Evolutionary conservation across 2,329 filamentous ascomycete genomes (phyloP).

Genomic region (Penicillium sumatraense): DNA sequence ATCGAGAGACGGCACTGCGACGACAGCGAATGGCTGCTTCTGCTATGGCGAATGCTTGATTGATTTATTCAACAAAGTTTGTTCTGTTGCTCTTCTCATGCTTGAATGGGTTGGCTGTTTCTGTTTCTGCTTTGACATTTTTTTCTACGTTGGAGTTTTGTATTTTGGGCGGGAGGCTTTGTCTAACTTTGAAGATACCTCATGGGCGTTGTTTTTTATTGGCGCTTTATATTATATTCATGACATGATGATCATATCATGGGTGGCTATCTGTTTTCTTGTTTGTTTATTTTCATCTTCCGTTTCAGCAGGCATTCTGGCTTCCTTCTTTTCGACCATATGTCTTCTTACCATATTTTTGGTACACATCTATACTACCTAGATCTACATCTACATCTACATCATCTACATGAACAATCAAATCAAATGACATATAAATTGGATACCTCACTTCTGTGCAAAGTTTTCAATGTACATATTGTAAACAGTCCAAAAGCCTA

Average conservation of each 20-base stretch:
- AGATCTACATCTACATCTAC: background rate
- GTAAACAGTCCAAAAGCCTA: too few species aligned
- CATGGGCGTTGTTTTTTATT: background rate
- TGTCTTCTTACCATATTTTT: background rate
- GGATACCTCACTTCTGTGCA: background rate
- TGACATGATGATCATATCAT: slow-evolving; percentile 6
- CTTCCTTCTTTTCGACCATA: slow-evolving; percentile 3
- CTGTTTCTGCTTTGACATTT: background rate
- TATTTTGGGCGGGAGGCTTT: slow-evolving; percentile 11
- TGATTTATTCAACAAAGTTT: background rate
- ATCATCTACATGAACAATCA: background rate
- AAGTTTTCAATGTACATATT: background rate
- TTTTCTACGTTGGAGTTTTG: slow-evolving; percentile 6
- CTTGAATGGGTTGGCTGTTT: background rate
- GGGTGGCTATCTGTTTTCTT: slow-evolving; percentile 12
- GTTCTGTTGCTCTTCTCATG: background rate
- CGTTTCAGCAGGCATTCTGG: slow-evolving; percentile 3
- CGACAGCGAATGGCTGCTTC: slow-evolving; percentile 16
- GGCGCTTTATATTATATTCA: background rate
- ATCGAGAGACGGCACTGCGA: slow-evolving; percentile 28
- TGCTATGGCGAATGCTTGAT: slow-evolving; percentile 7
- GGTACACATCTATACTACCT: background rate
- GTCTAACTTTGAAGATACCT: slow-evolving; percentile 21
- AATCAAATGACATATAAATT: background rate
- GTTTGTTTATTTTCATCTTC: too few species aligned